Conservation (phyloP, 306 rosid species). For the Malus sieversii region DNA sequence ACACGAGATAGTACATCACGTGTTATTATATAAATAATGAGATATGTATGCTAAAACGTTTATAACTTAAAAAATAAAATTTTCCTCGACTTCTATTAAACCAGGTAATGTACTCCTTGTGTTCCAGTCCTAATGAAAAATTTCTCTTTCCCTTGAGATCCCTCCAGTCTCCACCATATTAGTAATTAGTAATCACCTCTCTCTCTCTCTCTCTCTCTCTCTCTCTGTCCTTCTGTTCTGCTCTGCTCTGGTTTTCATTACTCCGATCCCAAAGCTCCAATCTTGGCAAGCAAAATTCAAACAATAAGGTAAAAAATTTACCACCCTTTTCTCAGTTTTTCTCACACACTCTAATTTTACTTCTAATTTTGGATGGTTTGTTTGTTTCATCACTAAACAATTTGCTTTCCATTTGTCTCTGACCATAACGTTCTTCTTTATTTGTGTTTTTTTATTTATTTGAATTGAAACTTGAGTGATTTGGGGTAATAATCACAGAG, state of each 20-base stretch:
- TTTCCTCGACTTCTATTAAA: too few relatives aligned
- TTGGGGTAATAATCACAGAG: not conserved
- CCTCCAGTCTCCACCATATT: not conserved
- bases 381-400: not conserved
- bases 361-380: not conserved
- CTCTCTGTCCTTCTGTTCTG: not conserved
- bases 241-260: not conserved
- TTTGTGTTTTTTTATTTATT: not conserved
- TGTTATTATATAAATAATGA: too few relatives aligned
- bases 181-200: not conserved
- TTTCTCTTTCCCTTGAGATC: not conserved
- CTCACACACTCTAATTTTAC: not conserved
- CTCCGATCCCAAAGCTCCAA: constrained; percentile 5
- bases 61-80: too few relatives aligned
- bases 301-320: constrained; percentile 14
- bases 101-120: too few relatives aligned
- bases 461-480: not conserved
- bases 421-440: not conserved
- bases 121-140: too few relatives aligned
- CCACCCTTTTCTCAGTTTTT: not conserved
- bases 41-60: too few relatives aligned
- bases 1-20: too few relatives aligned
- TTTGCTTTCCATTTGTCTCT: not conserved
- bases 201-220: not conserved
- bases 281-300: not conserved